Evolutionary conservation across 371 early-diverging fungal species (phyloP).

Genomic region (Paraphysoderma sedebokerense): DNA sequence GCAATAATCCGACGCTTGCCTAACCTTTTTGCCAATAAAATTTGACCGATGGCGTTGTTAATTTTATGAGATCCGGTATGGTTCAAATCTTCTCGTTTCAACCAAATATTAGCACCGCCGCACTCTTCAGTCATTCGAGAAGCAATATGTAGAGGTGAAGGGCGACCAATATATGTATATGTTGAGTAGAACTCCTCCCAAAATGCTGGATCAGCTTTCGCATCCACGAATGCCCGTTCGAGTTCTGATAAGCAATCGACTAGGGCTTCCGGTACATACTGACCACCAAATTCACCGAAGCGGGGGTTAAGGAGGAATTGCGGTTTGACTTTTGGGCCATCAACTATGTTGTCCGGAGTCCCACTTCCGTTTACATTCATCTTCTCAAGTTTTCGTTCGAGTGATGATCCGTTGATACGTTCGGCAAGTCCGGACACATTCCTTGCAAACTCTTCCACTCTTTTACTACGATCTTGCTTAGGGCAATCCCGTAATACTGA

Average conservation of each 20-base stretch:
- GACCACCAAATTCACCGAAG: constrained; percentile 91
- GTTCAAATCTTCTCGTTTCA: constrained; percentile 95
- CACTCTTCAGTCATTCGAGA: constrained; percentile 58
- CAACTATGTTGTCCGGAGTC: background rate
- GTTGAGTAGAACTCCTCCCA: constrained; percentile 74
- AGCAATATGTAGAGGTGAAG: constrained; percentile 72
- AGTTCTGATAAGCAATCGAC: constrained; percentile 82
- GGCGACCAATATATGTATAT: constrained; percentile 83
- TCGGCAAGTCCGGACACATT: constrained; percentile 16
- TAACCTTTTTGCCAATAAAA: constrained; percentile 77
- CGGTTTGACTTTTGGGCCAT: background rate
- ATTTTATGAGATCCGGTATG: constrained; percentile 98
- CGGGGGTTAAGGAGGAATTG: constrained; percentile 26
- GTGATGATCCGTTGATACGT: background rate
- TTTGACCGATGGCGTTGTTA: constrained; percentile 93
- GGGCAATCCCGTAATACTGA: constrained; percentile 34
- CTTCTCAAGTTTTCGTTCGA: background rate
- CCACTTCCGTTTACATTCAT: background rate
- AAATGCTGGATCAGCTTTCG: constrained; percentile 68
- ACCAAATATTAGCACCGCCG: constrained; percentile 82
- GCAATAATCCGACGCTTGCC: constrained; percentile 95
- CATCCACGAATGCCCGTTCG: constrained; percentile 59
- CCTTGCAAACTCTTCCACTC: background rate
- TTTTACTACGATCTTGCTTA: constrained; percentile 7
- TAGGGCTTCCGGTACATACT: constrained; percentile 88